Base-by-base conservation (phyloP, 2,329 filamentous ascomycete genomes). In the Colletotrichum neosansevieriae region DNA sequence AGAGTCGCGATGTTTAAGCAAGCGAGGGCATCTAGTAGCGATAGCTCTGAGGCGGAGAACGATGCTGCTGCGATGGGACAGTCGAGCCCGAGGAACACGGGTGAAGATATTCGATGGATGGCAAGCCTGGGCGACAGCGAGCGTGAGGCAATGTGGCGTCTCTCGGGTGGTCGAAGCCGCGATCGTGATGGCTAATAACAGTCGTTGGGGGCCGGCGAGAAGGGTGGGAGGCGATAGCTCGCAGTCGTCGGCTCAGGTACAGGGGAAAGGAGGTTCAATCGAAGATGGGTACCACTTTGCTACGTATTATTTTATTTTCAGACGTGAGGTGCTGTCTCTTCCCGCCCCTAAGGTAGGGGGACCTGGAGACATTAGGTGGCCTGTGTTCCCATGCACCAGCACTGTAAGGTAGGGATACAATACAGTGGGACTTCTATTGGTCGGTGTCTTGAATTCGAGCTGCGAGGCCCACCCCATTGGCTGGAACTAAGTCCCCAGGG, bases 11-110 rank as follows among this genome's bases (percentile, higher is more conserved):
- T 59, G 71, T 67, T 62, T 72, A 75, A 63, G 73, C 76, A 79
- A 76, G 76, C 60, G 75, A 74, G 63, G 74, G 72, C 73, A 78
- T 77, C 71, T 72, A 67, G 38, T 38, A 32, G 29, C 44, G 42
- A 32, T 32, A 56, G 32, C 24, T 58, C 49, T 44, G 40, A 15
- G n/a, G 62, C 19, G 34, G 9, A 29, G 13, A 53, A 40, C 38
- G 32, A 68, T n/a, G n/a, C 15, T 57, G 47, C 19, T 58, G 51
- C 15, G 50, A 19, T 63, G 10, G 50, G n/a, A 24, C 36, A 58
- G 29, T 34, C 15, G 24, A 15, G 29, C 49, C n/a, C 13, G n/a
- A 29, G 49, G 49, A 50, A 19, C 24, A 50, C 21, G 13, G 15
- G 7, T n/a, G 29, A 50, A 6, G 47, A 50, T 11, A 9, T 11